Percentiles rank a stretch among this genome's conserved stretches.
phyloP scores from a whole-genome alignment of 495 filamentous ascomycete genomes.

The Penicillium silybi region DNA sequence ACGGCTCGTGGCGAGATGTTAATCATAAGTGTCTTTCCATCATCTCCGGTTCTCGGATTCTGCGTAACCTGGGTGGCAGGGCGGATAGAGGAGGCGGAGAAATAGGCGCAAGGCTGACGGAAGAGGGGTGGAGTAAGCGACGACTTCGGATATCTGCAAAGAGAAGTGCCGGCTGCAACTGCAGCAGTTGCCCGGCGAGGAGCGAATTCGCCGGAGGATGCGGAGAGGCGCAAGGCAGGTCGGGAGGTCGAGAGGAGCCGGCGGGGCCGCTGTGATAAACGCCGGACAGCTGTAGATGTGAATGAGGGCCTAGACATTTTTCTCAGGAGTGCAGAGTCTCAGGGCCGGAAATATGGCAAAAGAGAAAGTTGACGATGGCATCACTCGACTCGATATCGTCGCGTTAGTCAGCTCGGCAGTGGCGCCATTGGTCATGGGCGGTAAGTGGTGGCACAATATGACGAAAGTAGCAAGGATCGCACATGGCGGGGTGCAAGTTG shows the following conservation, averaged over 20 bases:
- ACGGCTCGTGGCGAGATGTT: constrained; percentile 78
- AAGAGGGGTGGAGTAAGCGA: background rate
- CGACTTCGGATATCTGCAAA: background rate
- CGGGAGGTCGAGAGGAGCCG: constrained; percentile 27
- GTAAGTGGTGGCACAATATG: constrained; percentile 27
- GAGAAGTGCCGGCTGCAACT: constrained; percentile 1
- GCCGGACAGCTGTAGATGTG: constrained; percentile 19
- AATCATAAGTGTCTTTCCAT: constrained; percentile 77
- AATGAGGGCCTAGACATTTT: constrained; percentile 31
- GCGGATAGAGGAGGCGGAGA: constrained; percentile 32
- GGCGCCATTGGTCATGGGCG: constrained; percentile 33
- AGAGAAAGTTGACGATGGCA: constrained; percentile 13
- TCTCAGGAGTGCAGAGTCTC: background rate
- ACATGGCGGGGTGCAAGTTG: constrained; percentile 10
- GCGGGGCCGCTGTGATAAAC: constrained; percentile 19
- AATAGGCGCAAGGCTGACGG: constrained; percentile 20
- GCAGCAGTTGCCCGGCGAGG: constrained; percentile 9
- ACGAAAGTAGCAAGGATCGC: constrained; percentile 6
- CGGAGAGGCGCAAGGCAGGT: constrained; percentile 30
- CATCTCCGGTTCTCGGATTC: constrained; percentile 49
- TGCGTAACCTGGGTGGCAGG: constrained; percentile 30
- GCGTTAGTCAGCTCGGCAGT: constrained; percentile 32
- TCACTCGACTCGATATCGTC: constrained; percentile 18
- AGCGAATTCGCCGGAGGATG: constrained; percentile 26
- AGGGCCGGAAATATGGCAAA: constrained; percentile 1